Evolutionary conservation across 2,329 filamentous ascomycete genomes (phyloP), one percentile per base, ranked within the genome.

Genomic region (Colletotrichum orchidophilum): DNA sequence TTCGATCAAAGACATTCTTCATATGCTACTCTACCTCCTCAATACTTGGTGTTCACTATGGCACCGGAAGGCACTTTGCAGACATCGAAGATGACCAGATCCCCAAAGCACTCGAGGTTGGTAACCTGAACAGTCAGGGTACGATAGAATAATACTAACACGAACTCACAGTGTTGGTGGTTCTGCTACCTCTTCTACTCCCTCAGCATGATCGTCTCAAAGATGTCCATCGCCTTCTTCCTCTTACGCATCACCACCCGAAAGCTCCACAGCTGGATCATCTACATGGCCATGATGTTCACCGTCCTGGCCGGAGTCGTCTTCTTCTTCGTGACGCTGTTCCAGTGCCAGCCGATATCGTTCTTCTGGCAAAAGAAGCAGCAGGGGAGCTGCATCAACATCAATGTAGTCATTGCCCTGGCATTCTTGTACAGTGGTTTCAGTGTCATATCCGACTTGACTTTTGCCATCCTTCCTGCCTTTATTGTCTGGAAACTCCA

Each of bases 401-500:
- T 79, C 6, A 79, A 83, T 2, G 80, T 86, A 63, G 83, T 91
- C 31, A 85, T 87, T 63, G 83, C 79, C 26, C 81, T 90, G 35
- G 86, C 84, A 6, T 87, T 88, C 67, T 76, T 86, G 2, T 88
- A 88, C 76, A 87, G 86, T 73, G 83, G 80, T 2, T 80, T 83
- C 27, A 86, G 83, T 49, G 84, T 86, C 42, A 76, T 85, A 31
- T 85, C 83, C 52, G 87, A 90, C 75, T 83, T 88, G 61, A 84
- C 83, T 0, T 82, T 88, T 63, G 87, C 86, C 5, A 76, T 89
- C 12, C 76, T 90, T 3, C 87, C 87, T 0, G 82, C 87, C 9
- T 86, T 86, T 70, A 80, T 92, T 3, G 82, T 91, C 1, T 86
- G 83, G 80, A 83, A 84, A 29, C 76, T 91, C 31, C 84, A 90